Evolutionary conservation across 257 asterid species (phyloP).

Genomic region (Primulina tabacum): DNA sequence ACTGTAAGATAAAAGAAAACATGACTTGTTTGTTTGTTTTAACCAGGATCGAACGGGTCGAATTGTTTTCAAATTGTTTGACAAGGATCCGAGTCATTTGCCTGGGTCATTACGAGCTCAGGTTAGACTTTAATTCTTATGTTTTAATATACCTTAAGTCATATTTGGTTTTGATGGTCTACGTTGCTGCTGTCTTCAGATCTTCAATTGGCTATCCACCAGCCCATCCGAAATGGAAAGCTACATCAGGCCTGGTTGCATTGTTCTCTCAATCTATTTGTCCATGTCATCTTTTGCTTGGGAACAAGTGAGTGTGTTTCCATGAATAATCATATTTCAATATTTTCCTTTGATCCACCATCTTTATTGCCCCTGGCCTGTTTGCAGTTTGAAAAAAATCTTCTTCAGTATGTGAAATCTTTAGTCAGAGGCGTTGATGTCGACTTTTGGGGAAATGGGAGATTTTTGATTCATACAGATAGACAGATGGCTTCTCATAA

Average conservation of each 20-base stretch:
- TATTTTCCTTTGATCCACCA: slow-evolving; percentile 20
- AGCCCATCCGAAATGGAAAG: slow-evolving; percentile 96
- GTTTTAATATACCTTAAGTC: slow-evolving; percentile 16
- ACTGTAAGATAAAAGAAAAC: background rate
- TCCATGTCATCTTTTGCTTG: slow-evolving; percentile 72
- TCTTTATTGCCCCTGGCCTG: slow-evolving; percentile 7
- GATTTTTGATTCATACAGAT: slow-evolving; percentile 64
- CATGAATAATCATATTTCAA: slow-evolving; percentile 12
- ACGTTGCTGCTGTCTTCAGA: slow-evolving; percentile 39
- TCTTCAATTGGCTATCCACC: slow-evolving; percentile 76
- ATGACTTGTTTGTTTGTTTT: background rate
- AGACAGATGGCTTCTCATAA: slow-evolving; percentile 59
- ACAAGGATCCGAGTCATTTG: slow-evolving; percentile 89
- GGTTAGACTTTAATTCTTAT: slow-evolving; percentile 40
- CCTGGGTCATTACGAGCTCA: slow-evolving; percentile 71
- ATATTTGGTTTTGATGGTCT: slow-evolving; percentile 8
- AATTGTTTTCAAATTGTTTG: slow-evolving; percentile 83
- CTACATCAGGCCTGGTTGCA: slow-evolving; percentile 92
- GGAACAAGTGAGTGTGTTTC: slow-evolving; percentile 68
- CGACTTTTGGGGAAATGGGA: slow-evolving; percentile 70
- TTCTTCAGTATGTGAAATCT: slow-evolving; percentile 50
- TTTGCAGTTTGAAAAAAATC: slow-evolving; percentile 68
- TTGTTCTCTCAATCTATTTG: slow-evolving; percentile 64
- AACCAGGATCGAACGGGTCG: slow-evolving; percentile 83
- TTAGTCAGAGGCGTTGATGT: slow-evolving; percentile 46